A percentile compares a stretch with the other conserved stretches of the same genome.
Evolutionary conservation across 2,329 filamentous ascomycete species (phyloP).

Genomic region (Mycosphaerella sp.): DNA sequence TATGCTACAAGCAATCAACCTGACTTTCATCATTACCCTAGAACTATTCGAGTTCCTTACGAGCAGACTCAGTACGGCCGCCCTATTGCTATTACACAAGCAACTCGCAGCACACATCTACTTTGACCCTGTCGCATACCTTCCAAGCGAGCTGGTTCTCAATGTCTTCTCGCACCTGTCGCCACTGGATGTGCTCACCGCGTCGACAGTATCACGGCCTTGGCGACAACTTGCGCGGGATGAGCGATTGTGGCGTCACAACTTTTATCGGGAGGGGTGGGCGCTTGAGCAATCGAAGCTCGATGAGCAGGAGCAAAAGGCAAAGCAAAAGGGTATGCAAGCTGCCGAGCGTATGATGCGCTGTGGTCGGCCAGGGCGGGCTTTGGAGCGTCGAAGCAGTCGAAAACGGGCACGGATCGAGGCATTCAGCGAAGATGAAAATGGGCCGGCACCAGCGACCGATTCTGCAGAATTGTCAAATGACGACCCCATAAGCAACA

Average conservation of each 20-base stretch:
- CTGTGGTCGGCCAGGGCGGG: slow-evolving; percentile 58
- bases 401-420: slow-evolving; percentile 31
- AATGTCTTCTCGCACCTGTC: slow-evolving; percentile 84
- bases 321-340: slow-evolving; percentile 14
- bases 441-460: background rate
- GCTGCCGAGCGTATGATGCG: slow-evolving; percentile 38
- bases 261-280: slow-evolving; percentile 86
- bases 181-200: slow-evolving; percentile 69
- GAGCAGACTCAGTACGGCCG: background rate
- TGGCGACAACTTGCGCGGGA: slow-evolving; percentile 82
- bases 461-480: background rate
- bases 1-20: background rate
- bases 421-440: slow-evolving; percentile 32
- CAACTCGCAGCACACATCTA: slow-evolving; percentile 59
- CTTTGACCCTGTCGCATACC: slow-evolving; percentile 80
- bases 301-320: slow-evolving; percentile 20
- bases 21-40: background rate
- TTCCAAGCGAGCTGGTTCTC: slow-evolving; percentile 86
- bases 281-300: slow-evolving; percentile 30
- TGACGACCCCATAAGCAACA: background rate
- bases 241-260: slow-evolving; percentile 73
- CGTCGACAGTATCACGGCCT: slow-evolving; percentile 68
- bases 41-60: slow-evolving; percentile 1
- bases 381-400: slow-evolving; percentile 23
- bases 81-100: slow-evolving; percentile 12